Evolutionary conservation across 2,329 filamentous ascomycete genomes (phyloP).

Genomic region (Cadophora malorum): DNA sequence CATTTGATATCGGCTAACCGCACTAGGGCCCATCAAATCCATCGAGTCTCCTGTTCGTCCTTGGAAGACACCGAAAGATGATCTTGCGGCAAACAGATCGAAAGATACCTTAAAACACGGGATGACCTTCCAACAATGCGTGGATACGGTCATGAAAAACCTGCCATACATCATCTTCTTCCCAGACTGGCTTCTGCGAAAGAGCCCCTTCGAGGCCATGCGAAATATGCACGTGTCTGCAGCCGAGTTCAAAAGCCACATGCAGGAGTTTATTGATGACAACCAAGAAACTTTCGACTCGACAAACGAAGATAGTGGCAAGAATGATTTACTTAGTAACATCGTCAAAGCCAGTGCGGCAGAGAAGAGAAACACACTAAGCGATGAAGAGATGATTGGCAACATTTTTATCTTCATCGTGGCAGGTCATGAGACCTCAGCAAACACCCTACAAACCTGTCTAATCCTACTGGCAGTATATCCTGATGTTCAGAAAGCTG

Average conservation of each 20-base stretch:
- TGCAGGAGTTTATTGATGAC: constrained; percentile 31
- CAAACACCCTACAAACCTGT: constrained; percentile 73
- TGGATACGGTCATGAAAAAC: constrained; percentile 28
- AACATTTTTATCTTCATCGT: constrained; percentile 72
- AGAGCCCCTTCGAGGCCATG: constrained; percentile 21
- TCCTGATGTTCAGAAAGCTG: constrained; percentile 63
- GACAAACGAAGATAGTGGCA: constrained; percentile 19
- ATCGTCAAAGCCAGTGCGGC: constrained; percentile 27
- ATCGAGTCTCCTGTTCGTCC: constrained; percentile 18
- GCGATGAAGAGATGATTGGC: constrained; percentile 69
- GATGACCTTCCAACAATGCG: constrained; percentile 27
- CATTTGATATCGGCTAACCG: neutral
- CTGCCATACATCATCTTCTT: constrained; percentile 24
- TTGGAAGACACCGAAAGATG: neutral
- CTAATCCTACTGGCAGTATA: constrained; percentile 70
- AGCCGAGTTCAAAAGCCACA: constrained; percentile 30
- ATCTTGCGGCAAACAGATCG: neutral
- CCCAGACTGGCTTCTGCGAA: constrained; percentile 24
- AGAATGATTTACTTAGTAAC: constrained; percentile 44
- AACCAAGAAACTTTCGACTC: constrained; percentile 2
- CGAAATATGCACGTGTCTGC: constrained; percentile 22
- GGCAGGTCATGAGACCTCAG: constrained; percentile 80
- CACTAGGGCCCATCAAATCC: constrained; percentile 30
- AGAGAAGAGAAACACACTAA: constrained; percentile 46
- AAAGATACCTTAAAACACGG: constrained; percentile 6